phyloP scores from a whole-genome alignment of 2,329 filamentous ascomycete species.

The Sclerotinia borealis region DNA sequence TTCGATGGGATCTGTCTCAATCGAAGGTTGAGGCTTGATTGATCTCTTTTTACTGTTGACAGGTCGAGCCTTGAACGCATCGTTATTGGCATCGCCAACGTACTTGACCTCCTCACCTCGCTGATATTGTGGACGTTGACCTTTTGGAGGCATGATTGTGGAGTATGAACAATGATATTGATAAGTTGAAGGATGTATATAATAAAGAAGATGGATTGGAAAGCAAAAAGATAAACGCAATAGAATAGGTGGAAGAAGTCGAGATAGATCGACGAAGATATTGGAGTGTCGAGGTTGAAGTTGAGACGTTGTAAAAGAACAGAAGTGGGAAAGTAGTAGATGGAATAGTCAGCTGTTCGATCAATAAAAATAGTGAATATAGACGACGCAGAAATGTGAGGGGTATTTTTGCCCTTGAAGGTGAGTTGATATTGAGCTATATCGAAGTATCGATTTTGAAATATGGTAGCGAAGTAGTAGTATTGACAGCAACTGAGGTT shows the following conservation, averaged over 20 bases:
- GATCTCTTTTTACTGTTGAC: not conserved
- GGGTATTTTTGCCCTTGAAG: not conserved
- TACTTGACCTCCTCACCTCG: not conserved
- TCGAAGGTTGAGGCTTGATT: not conserved
- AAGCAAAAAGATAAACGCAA: not conserved
- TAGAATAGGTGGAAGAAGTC: not conserved
- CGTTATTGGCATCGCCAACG: not conserved
- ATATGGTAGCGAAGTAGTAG: not conserved
- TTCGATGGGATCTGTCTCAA: not conserved
- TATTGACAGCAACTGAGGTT: not conserved
- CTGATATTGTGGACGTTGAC: not conserved
- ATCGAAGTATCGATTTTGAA: not conserved
- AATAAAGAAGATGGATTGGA: not conserved
- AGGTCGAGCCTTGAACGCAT: not conserved
- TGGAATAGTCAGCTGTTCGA: not conserved
- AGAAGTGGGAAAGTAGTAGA: not conserved
- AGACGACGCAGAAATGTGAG: not conserved
- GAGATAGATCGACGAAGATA: not conserved
- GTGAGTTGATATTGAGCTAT: not conserved
- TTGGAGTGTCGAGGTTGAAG: not conserved
- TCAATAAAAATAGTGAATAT: slow-evolving; percentile 1
- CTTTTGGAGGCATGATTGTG: not conserved
- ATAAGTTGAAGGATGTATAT: not conserved
- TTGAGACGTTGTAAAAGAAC: not conserved
- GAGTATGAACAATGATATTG: not conserved